Evolutionary conservation across 2,329 filamentous ascomycete genomes (phyloP).

Genomic region (Paecilomyces variotii): DNA sequence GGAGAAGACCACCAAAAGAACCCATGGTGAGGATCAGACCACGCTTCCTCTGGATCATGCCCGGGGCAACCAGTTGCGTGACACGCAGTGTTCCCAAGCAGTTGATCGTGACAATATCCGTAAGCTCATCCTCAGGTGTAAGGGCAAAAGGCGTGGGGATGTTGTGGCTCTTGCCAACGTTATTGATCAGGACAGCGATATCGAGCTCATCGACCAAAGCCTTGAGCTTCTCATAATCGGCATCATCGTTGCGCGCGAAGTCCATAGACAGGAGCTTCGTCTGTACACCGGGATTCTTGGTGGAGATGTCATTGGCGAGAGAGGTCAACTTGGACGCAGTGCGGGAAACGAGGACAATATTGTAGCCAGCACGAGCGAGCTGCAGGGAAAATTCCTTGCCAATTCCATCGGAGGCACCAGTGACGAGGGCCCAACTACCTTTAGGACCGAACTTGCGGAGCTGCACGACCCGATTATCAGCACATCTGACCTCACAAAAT

Average conservation of each 20-base stretch:
- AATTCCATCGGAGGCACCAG: constrained; percentile 90
- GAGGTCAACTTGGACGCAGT: constrained; percentile 84
- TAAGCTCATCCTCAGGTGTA: constrained; percentile 70
- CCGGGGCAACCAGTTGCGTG: constrained; percentile 75
- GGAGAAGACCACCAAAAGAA: constrained; percentile 86
- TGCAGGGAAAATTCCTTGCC: constrained; percentile 94
- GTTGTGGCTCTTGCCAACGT: constrained; percentile 88
- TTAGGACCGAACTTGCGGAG: constrained; percentile 84
- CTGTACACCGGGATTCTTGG: constrained; percentile 57
- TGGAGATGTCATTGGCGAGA: constrained; percentile 67
- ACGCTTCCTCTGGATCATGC: constrained; percentile 73
- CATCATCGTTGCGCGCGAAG: constrained; percentile 69
- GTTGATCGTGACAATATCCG: constrained; percentile 91
- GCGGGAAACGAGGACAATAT: constrained; percentile 87
- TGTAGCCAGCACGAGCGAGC: constrained; percentile 86
- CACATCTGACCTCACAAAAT: not conserved
- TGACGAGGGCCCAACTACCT: constrained; percentile 89
- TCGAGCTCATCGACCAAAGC: constrained; percentile 65
- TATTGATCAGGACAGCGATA: constrained; percentile 86
- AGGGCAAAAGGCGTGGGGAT: constrained; percentile 85
- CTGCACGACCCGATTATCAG: constrained; percentile 37
- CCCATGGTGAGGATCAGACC: constrained; percentile 96
- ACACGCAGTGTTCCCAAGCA: constrained; percentile 82
- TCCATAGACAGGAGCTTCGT: constrained; percentile 85
- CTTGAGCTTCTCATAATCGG: constrained; percentile 69